Conservation (phyloP, 257 asterid genomes). For the Vinca minor region DNA sequence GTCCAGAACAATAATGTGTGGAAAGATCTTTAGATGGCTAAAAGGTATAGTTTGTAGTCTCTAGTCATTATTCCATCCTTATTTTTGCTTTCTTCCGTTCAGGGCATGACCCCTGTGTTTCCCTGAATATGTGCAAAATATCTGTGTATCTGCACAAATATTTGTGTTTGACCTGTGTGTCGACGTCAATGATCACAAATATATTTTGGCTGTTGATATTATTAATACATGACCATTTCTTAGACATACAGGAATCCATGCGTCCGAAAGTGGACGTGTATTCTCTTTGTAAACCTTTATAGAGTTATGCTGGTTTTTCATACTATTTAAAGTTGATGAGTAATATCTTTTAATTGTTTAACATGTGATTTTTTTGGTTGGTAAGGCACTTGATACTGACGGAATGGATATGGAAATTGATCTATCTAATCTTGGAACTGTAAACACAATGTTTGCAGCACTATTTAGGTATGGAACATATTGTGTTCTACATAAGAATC, state of each 20-base stretch:
- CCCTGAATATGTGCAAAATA: neutral
- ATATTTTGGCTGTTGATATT: neutral
- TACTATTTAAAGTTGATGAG: no score
- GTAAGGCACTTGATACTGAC: slow-evolving; percentile 85
- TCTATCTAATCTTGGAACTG: slow-evolving; percentile 98
- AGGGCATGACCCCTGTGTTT: neutral
- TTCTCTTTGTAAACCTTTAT: no score
- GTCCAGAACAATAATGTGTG: no score
- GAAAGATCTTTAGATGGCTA: neutral
- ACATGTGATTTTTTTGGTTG: slow-evolving; percentile 17
- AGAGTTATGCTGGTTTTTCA: no score
- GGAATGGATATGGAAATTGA: slow-evolving; percentile 99
- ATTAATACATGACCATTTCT: no score
- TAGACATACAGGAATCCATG: no score
- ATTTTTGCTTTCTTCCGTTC: neutral
- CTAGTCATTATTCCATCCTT: neutral
- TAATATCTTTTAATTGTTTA: no score
- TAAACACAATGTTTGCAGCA: slow-evolving; percentile 98
- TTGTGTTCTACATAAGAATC: slow-evolving; percentile 11
- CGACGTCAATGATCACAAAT: neutral
- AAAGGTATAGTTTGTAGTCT: neutral
- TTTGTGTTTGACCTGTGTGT: neutral
- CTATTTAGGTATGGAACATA: slow-evolving; percentile 66
- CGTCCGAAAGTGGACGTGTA: no score
- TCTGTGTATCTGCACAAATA: neutral